These are phyloP conservation scores for thale cress (Arabidopsis thaliana) DNA, from an alignment of 345 rosid genomes.

Conservation along the genomic window DNA sequence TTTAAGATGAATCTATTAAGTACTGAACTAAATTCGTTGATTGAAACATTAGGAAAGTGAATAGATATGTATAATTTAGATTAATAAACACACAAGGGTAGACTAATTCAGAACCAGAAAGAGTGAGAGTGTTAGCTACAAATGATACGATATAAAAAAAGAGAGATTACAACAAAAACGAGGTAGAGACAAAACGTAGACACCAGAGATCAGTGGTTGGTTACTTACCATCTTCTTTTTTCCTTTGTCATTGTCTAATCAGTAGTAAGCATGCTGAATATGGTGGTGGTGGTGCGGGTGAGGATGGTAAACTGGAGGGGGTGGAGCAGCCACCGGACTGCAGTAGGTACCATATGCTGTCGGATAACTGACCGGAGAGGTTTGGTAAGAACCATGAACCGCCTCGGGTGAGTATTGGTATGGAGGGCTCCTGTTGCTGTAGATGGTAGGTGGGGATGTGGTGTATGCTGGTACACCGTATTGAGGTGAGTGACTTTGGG, in stretches of 20 bases:
- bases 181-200: slow-evolving; percentile 20
- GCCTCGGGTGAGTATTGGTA: slow-evolving; percentile 38
- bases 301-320: slow-evolving; percentile 37
- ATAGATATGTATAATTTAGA: slow-evolving; percentile 18
- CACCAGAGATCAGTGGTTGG: slow-evolving; percentile 38
- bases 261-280: slow-evolving; percentile 41
- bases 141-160: neutral
- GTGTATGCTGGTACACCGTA: slow-evolving; percentile 32
- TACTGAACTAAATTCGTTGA: no score
- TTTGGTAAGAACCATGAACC: slow-evolving; percentile 19
- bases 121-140: slow-evolving; percentile 15
- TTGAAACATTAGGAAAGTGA: neutral
- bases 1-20: no score
- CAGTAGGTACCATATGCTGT: slow-evolving; percentile 30
- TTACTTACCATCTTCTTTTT: slow-evolving; percentile 33
- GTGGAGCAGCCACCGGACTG: slow-evolving; percentile 25
- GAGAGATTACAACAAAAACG: slow-evolving; percentile 20
- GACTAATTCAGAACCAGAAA: slow-evolving; percentile 25
- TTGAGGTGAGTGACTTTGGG: slow-evolving; percentile 53
- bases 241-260: slow-evolving; percentile 36
- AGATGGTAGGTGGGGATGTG: slow-evolving; percentile 33
- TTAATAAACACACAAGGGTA: slow-evolving; percentile 27
- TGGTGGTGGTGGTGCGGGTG: slow-evolving; percentile 33
- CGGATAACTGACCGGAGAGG: slow-evolving; percentile 23
- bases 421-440: slow-evolving; percentile 35